Conservation (phyloP, 352 stramenopile genomes). For the Globisporangium parvum region DNA sequence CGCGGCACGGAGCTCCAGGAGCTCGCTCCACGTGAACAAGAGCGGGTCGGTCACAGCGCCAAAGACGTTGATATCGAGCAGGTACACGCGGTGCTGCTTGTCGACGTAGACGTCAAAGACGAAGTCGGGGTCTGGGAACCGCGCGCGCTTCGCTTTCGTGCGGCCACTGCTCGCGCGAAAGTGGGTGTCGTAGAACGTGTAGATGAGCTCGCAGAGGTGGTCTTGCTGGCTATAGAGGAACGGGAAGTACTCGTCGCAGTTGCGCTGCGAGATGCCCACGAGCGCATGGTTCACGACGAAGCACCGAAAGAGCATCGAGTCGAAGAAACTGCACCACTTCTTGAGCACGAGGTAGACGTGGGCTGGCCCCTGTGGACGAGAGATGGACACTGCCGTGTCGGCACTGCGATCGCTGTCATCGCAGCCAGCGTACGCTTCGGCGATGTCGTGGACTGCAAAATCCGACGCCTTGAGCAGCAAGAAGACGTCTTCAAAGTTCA, state of each 20-base stretch:
- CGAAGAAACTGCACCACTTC: conserved; percentile 94
- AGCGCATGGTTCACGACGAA: conserved; percentile 83
- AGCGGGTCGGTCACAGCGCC: conserved; percentile 87
- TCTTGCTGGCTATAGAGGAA: conserved; percentile 82
- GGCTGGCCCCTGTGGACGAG: conserved; percentile 7
- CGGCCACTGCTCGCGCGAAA: conserved; percentile 20
- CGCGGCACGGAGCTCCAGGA: conserved; percentile 30
- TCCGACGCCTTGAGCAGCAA: conserved; percentile 79
- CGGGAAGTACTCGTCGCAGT: conserved; percentile 89
- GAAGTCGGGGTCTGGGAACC: conserved; percentile 74
- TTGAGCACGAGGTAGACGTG: conserved; percentile 85
- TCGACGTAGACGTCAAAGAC: conserved; percentile 94
- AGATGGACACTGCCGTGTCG: not conserved
- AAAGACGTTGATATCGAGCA: conserved; percentile 96
- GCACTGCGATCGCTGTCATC: conserved; percentile 8
- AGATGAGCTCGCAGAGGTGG: conserved; percentile 55
- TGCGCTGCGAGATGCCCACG: conserved; percentile 88
- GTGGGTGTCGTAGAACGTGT: conserved; percentile 51
- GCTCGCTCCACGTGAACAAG: conserved; percentile 91
- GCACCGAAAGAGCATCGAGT: conserved; percentile 94
- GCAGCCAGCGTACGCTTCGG: conserved; percentile 74
- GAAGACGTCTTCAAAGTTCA: conserved; percentile 79
- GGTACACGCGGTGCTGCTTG: conserved; percentile 86
- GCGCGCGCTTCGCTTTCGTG: conserved; percentile 13
- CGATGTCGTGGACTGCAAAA: conserved; percentile 90